Base-by-base conservation (phyloP, 2,329 filamentous ascomycete species). In the Hymenoscyphus salicellus region DNA sequence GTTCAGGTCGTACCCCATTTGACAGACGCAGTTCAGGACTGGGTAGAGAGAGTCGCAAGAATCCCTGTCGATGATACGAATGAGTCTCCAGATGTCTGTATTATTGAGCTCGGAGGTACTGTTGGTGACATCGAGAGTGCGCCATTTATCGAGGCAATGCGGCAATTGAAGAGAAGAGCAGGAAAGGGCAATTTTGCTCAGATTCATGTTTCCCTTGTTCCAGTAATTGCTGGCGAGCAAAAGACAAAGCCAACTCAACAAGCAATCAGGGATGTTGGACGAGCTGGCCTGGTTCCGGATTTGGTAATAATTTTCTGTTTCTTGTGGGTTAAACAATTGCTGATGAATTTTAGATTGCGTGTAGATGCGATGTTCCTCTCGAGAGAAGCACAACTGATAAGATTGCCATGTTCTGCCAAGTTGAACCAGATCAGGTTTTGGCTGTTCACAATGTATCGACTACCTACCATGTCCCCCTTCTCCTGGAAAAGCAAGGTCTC, bases 191-290 rank as follows among this genome's bases (percentile, higher is more conserved):
- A 96, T 79, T 96, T 97, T 77, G 80, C 55, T 75, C 89, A 92
- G 76, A 96, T 97, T 70, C 89, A 93, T 78, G 94, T 97, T 67
- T 93, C 90, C 4, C 91, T 93, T 72, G 89, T 98, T 38, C 95
- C 93, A 1, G 84, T 94, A 38, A 75, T 76, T 60, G 68, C 73
- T 56, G 74, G 86, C 38, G 89, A 98, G 81, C 88, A 96, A 78
- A 98, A 98, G 86, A 98, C 93, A 10, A 98, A 98, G 81, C 95
- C 95, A 0, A 99, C 95, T 0, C 95, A 99, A 77, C 87, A 92
- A 73, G 92, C 94, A 30, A 92, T 98, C 73, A 89, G 89, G 75
- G 87, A 90, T 72, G 88, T 93, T 67, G 89, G 94, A 68, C 93
- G 90, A 75, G 60, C 91, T 43, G 70, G 70, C 17, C 33, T 73